Conservation (phyloP, 805 yeast genomes). For the Ogataea ramenticola region DNA sequence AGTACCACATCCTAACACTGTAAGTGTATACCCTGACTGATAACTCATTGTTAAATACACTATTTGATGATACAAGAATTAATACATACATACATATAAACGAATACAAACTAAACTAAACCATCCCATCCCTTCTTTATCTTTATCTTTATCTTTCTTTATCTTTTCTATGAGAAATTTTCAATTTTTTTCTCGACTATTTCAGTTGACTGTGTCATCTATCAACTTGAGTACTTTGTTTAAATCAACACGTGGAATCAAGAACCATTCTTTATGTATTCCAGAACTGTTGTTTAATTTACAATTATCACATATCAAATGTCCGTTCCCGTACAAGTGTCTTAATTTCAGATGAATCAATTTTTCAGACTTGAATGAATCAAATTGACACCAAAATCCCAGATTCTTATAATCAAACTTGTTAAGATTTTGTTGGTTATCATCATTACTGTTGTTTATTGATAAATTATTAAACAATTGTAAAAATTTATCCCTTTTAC, state of each 20-base stretch:
- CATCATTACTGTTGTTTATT: not conserved
- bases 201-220: slow-evolving; percentile 14
- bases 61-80: too few species aligned
- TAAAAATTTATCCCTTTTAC: slow-evolving; percentile 11
- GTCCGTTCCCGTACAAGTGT: slow-evolving; percentile 37
- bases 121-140: not conserved
- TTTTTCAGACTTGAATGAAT: slow-evolving; percentile 32
- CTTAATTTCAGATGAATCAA: slow-evolving; percentile 33
- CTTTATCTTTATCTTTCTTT: not conserved
- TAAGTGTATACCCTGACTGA: slow-evolving; percentile 27
- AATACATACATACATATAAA: too few species aligned
- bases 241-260: slow-evolving; percentile 38
- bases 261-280: slow-evolving; percentile 49
- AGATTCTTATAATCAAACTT: slow-evolving; percentile 17
- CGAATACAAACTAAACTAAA: too few species aligned
- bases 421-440: slow-evolving; percentile 1
- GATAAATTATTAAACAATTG: slow-evolving; percentile 4
- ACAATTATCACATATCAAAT: too few species aligned
- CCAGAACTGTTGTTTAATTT: slow-evolving; percentile 9
- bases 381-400: slow-evolving; percentile 29
- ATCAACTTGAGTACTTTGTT: slow-evolving; percentile 25
- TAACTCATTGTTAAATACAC: too few species aligned
- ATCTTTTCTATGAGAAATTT: too few species aligned
- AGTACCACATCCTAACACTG: slow-evolving; percentile 88
- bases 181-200: not conserved